phyloP scores from a whole-genome alignment of 805 yeast species.

The Tetrapisispora iriomotensis region DNA sequence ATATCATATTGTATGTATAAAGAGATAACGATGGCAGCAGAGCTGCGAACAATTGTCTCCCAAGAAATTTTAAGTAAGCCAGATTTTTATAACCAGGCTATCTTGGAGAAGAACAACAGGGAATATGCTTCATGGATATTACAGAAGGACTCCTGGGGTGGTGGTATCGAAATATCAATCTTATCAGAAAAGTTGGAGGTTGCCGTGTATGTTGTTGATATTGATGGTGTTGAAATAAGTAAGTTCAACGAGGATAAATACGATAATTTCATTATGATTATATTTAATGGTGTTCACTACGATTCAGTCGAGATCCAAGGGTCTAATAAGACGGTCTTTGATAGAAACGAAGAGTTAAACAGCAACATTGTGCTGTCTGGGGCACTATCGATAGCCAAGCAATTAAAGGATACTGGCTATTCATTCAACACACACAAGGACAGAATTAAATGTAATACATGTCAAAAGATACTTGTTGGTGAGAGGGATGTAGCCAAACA shows the following conservation, averaged over 20 bases:
- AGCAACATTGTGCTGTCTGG: conserved; percentile 29
- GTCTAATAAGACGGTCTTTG: conserved; percentile 23
- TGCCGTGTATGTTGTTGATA: conserved; percentile 52
- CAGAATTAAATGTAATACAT: conserved; percentile 46
- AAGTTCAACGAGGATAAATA: conserved; percentile 40
- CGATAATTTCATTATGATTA: conserved; percentile 38
- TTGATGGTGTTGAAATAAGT: conserved; percentile 50
- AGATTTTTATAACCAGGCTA: conserved; percentile 42
- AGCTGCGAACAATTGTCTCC: conserved; percentile 45
- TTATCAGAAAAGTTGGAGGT: conserved; percentile 43
- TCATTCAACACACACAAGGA: conserved; percentile 58
- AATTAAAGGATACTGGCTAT: conserved; percentile 43
- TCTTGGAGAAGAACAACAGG: conserved; percentile 34
- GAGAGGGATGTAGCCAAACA: conserved; percentile 58
- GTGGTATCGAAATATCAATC: conserved; percentile 67
- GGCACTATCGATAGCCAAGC: conserved; percentile 32
- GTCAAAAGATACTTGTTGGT: conserved; percentile 45
- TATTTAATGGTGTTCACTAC: conserved; percentile 67
- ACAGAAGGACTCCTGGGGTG: conserved; percentile 64
- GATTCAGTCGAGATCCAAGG: conserved; percentile 44
- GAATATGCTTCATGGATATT: conserved; percentile 55
- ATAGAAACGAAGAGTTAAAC: conserved; percentile 26
- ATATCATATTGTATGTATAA: conserved; percentile 43
- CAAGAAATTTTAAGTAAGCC: conserved; percentile 35
- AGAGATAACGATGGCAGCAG: conserved; percentile 35